Evolutionary conservation across 352 stramenopile species (phyloP).

Genomic region (Peronospora farinosa): DNA sequence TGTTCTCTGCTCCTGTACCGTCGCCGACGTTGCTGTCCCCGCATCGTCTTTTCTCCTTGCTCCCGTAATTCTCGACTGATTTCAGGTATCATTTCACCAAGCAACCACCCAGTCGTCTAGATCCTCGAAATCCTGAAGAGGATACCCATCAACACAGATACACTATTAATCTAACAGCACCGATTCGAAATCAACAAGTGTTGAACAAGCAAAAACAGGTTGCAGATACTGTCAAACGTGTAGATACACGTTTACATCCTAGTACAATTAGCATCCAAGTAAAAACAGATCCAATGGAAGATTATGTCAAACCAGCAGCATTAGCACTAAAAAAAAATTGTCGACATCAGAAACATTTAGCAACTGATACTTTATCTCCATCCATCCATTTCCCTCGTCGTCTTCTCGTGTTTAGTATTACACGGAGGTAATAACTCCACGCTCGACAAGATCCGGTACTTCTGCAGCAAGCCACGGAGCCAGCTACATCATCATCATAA

Average conservation of each 20-base stretch:
- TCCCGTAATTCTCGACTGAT: slow-evolving; percentile 31
- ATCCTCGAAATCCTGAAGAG: background rate
- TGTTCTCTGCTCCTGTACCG: slow-evolving; percentile 22
- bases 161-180: slow-evolving; percentile 10
- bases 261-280: slow-evolving; percentile 16
- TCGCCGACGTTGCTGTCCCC: slow-evolving; percentile 61
- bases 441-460: slow-evolving; percentile 80
- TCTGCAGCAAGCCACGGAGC: slow-evolving; percentile 84
- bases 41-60: slow-evolving; percentile 53
- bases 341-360: background rate
- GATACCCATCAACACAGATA: slow-evolving; percentile 5
- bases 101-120: background rate
- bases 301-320: slow-evolving; percentile 29
- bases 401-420: slow-evolving; percentile 19
- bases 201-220: slow-evolving; percentile 5
- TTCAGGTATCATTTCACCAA: background rate
- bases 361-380: background rate
- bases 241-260: slow-evolving; percentile 18
- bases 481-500: slow-evolving; percentile 36
- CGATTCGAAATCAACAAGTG: slow-evolving; percentile 6
- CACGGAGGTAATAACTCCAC: slow-evolving; percentile 63
- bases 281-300: slow-evolving; percentile 36
- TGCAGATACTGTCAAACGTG: slow-evolving; percentile 22
- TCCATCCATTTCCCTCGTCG: background rate
- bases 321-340: background rate